Evolutionary conservation across 1,139 yeast species (phyloP).

Genomic region (Scheffersomyces segobiensis): DNA sequence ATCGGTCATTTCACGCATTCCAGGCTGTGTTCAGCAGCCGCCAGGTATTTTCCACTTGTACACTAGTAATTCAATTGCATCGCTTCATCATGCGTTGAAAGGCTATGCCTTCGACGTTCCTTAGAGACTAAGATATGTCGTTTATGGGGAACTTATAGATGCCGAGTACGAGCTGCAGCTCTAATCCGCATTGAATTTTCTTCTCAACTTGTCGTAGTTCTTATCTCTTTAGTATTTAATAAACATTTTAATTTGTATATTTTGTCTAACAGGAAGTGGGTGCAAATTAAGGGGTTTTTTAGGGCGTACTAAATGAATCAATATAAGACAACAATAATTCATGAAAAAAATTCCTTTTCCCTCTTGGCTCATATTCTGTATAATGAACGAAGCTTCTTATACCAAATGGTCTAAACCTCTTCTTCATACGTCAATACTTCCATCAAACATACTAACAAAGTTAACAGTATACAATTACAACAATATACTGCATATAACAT

Average conservation of each 20-base stretch:
- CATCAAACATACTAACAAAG: too few relatives aligned
- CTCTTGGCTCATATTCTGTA: too few relatives aligned
- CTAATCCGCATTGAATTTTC: not conserved
- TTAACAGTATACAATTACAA: too few relatives aligned
- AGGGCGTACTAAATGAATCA: not conserved
- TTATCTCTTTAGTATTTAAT: too few relatives aligned
- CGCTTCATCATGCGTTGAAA: slow-evolving; percentile 8
- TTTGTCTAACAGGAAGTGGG: not conserved
- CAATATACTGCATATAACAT: not conserved
- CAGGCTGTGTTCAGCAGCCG: not conserved
- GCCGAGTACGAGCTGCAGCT: not conserved
- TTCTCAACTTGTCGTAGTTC: not conserved
- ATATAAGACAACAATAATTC: too few relatives aligned
- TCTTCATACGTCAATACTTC: too few relatives aligned
- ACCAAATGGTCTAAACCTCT: too few relatives aligned
- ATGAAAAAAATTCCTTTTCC: too few relatives aligned
- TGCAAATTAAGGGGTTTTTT: not conserved
- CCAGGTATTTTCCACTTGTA: slow-evolving; percentile 6
- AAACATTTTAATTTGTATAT: not conserved
- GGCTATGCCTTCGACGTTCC: slow-evolving; percentile 13
- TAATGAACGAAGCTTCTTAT: too few relatives aligned
- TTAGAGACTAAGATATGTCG: slow-evolving; percentile 1
- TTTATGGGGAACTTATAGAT: not conserved
- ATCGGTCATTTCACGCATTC: not conserved
- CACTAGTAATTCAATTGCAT: slow-evolving; percentile 14